Conservation (phyloP, 352 stramenopile genomes). For the Phytopythium kandeliae region DNA sequence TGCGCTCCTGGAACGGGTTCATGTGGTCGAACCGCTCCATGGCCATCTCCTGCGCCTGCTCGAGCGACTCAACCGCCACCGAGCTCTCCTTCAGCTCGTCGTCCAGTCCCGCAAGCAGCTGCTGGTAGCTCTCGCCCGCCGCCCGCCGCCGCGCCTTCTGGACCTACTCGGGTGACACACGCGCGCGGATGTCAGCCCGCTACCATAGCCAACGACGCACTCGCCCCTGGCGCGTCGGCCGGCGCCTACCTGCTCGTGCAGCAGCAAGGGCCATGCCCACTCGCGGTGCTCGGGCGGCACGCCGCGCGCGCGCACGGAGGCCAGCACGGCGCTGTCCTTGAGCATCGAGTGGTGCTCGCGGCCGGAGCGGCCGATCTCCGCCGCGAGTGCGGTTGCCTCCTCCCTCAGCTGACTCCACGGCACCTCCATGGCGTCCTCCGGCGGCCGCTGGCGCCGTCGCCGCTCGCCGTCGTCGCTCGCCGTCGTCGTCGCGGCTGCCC, state of each 20-base stretch:
- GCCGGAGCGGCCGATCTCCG: slow-evolving; percentile 50
- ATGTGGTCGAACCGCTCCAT: slow-evolving; percentile 77
- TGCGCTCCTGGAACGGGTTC: slow-evolving; percentile 79
- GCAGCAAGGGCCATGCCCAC: slow-evolving; percentile 72
- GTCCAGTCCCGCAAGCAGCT: slow-evolving; percentile 34
- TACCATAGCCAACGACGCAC: not conserved
- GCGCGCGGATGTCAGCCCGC: not conserved
- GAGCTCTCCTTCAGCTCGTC: slow-evolving; percentile 24
- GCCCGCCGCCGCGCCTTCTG: slow-evolving; percentile 54
- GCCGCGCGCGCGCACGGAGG: slow-evolving; percentile 45
- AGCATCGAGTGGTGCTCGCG: slow-evolving; percentile 68
- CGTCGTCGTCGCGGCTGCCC: not conserved
- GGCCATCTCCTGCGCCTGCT: slow-evolving; percentile 69
- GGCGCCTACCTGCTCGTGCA: slow-evolving; percentile 39
- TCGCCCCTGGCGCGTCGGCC: not conserved
- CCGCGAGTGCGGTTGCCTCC: slow-evolving; percentile 39
- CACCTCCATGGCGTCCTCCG: slow-evolving; percentile 25
- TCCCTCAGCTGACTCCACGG: slow-evolving; percentile 61
- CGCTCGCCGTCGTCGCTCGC: not conserved
- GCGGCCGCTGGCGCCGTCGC: not conserved
- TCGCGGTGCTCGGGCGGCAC: slow-evolving; percentile 65
- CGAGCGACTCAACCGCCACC: slow-evolving; percentile 24
- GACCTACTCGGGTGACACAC: slow-evolving; percentile 22
- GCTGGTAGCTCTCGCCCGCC: slow-evolving; percentile 40
- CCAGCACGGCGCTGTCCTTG: slow-evolving; percentile 35